phyloP scores from a whole-genome alignment of 352 stramenopile species.

The Phytophthora kernoviae region DNA sequence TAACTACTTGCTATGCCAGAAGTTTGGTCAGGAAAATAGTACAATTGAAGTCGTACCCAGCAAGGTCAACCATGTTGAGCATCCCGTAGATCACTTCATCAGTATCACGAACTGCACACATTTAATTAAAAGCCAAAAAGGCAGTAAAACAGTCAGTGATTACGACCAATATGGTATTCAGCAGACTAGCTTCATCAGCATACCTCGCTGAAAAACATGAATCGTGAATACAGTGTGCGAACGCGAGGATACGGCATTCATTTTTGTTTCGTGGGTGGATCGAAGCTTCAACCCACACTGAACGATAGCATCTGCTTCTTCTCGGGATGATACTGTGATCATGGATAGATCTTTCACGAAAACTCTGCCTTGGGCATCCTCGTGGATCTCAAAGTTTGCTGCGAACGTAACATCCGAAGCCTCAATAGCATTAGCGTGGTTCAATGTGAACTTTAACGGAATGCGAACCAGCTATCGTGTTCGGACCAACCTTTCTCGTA shows the following conservation, averaged over 20 bases:
- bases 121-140: not conserved
- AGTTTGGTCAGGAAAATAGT: too few species aligned
- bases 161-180: not conserved
- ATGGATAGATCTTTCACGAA: conserved; percentile 94
- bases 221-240: conserved; percentile 90
- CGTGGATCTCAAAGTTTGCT: conserved; percentile 93
- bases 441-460: too few species aligned
- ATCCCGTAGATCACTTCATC: conserved; percentile 86
- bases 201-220: conserved; percentile 85
- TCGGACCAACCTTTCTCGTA: conserved; percentile 69
- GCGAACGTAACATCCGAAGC: not conserved
- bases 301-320: conserved; percentile 88
- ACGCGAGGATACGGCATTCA: conserved; percentile 91
- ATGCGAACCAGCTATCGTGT: not conserved
- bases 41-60: conserved; percentile 34
- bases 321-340: conserved; percentile 86
- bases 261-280: conserved; percentile 92
- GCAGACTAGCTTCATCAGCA: too few species aligned
- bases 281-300: conserved; percentile 85
- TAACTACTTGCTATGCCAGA: too few species aligned
- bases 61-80: conserved; percentile 87
- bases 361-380: conserved; percentile 91
- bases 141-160: not conserved
- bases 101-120: conserved; percentile 51
- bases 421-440: conserved; percentile 2